These are phyloP conservation scores for Cephaloascus fragrans DNA, from an alignment of 805 yeast species.

Conservation along the genomic window DNA sequence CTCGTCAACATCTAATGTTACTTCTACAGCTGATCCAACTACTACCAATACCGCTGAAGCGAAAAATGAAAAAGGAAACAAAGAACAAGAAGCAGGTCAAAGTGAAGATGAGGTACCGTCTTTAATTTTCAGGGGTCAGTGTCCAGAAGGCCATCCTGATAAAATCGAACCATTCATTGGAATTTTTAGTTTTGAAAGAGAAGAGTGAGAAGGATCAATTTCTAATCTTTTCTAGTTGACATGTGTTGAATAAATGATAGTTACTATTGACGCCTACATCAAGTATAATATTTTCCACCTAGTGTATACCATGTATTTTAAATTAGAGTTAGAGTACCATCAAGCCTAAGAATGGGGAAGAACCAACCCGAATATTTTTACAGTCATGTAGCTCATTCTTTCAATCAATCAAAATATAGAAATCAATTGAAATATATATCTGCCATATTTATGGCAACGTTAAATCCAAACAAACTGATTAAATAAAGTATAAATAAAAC, in stretches of 20 bases:
- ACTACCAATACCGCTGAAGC: too few relatives aligned
- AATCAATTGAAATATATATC: conserved; percentile 28
- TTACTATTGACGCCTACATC: conserved; percentile 4
- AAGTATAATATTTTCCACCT: conserved; percentile 10
- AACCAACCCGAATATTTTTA: too few relatives aligned
- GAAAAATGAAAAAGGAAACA: neutral
- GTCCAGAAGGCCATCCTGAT: conserved; percentile 45
- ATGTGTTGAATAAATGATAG: conserved; percentile 5
- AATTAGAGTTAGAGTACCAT: neutral
- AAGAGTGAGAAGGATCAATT: conserved; percentile 15
- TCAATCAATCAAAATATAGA: neutral
- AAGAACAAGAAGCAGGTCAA: too few relatives aligned
- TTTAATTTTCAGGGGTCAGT: conserved; percentile 37
- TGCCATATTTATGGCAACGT: conserved; percentile 60
- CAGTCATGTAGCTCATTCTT: too few relatives aligned
- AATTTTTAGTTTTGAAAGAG: conserved; percentile 40
- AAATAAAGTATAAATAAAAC: conserved; percentile 48
- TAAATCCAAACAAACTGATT: conserved; percentile 54
- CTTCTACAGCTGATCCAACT: too few relatives aligned
- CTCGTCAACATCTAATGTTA: too few relatives aligned
- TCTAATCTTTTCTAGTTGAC: conserved; percentile 23
- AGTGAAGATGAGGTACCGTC: conserved; percentile 35
- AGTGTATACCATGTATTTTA: neutral
- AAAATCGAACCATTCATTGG: conserved; percentile 45
- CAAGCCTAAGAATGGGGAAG: too few relatives aligned